Evolutionary conservation across 164 flowering plant species (phyloP).

Genomic region (Cinnamomum micranthum): DNA sequence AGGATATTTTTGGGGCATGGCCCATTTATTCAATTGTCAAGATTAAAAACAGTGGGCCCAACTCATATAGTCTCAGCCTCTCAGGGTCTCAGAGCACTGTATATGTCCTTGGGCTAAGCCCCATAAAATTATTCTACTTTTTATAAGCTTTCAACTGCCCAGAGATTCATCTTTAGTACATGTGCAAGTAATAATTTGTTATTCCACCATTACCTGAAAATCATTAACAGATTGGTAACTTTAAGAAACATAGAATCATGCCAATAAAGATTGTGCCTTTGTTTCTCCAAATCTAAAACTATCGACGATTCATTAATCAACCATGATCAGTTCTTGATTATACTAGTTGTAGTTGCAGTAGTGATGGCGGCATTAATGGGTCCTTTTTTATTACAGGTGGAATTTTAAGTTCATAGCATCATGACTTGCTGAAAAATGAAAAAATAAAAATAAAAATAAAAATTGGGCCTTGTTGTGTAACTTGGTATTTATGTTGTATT

Average conservation of each 20-base stretch:
- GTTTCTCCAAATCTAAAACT: not conserved
- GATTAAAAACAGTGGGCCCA: not conserved
- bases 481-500: too few relatives aligned
- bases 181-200: constrained; percentile 1
- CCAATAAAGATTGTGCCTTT: constrained; percentile 14
- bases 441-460: too few relatives aligned
- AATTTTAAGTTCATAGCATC: not conserved
- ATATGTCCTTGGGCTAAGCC: too few relatives aligned
- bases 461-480: too few relatives aligned
- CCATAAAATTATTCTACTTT: too few relatives aligned
- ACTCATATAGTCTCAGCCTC: not conserved
- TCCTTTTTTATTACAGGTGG: constrained; percentile 1
- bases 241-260: constrained; percentile 39
- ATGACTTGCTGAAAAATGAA: not conserved
- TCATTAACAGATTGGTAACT: constrained; percentile 19
- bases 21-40: not conserved
- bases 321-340: constrained; percentile 26
- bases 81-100: not conserved
- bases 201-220: constrained; percentile 4
- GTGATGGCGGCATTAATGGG: constrained; percentile 1
- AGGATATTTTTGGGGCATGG: not conserved
- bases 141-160: too few relatives aligned
- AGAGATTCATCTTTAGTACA: not conserved
- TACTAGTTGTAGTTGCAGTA: constrained; percentile 7
- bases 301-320: constrained; percentile 30